Conservation (phyloP, 768 basidiomycete genomes). For the Strobilomyces dryophilus region DNA sequence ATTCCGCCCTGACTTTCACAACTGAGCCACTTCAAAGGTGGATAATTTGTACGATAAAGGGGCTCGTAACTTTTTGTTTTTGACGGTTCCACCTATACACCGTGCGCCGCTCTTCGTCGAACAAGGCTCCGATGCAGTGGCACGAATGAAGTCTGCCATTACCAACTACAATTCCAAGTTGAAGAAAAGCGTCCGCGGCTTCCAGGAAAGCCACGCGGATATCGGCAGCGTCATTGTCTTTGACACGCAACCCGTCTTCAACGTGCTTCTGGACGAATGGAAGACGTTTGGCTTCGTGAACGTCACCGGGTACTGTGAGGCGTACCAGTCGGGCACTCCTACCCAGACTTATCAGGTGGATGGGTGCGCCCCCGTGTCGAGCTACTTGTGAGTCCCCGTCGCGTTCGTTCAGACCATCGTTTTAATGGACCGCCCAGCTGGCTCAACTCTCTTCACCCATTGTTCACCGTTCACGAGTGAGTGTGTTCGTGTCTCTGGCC, state of each 20-base stretch:
- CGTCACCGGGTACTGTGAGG: constrained; percentile 53
- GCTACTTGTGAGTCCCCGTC: constrained; percentile 50
- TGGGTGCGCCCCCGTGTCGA: constrained; percentile 59
- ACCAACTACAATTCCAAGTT: constrained; percentile 51
- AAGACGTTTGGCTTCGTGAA: constrained; percentile 54
- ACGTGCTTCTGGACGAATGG: constrained; percentile 51
- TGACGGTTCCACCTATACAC: constrained; percentile 59
- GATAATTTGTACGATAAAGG: constrained; percentile 33
- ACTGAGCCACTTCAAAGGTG: constrained; percentile 8
- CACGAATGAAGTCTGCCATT: constrained; percentile 33
- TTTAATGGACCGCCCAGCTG: constrained; percentile 37
- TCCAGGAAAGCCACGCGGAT: constrained; percentile 39
- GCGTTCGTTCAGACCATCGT: neutral
- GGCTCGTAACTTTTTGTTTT: constrained; percentile 58
- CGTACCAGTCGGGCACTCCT: constrained; percentile 56
- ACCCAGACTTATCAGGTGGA: constrained; percentile 48
- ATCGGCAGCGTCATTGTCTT: constrained; percentile 47
- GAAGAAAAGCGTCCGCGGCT: constrained; percentile 32
- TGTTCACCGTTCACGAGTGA: constrained; percentile 62
- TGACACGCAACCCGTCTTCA: constrained; percentile 56
- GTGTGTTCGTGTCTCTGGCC: constrained; percentile 13
- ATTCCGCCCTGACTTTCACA: neutral
- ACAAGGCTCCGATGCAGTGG: constrained; percentile 30
- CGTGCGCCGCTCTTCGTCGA: constrained; percentile 50
- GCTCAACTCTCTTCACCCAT: constrained; percentile 57